Evolutionary conservation across 176 grass and related monocot species (phyloP), one percentile per base, ranked within the genome.

Genomic region (Oropetium thomaeum): DNA sequence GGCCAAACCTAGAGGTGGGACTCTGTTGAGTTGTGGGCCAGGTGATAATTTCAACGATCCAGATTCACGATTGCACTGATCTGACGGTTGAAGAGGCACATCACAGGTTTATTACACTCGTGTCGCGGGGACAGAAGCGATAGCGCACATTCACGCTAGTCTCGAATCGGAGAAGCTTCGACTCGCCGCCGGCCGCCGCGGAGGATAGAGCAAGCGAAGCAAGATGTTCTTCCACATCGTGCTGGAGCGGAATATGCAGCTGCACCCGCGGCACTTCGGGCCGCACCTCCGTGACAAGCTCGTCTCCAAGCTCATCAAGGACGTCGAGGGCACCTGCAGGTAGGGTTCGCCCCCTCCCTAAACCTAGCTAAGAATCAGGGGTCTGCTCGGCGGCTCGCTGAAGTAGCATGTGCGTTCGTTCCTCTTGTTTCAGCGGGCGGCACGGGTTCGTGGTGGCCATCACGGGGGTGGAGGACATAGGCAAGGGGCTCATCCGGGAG

Each of bases 371-470:
- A 17, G 31, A 52, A 17, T 58, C 23, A 13, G 69, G 0, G 38
- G 58, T n/a, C 3, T 7, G 29, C 1, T 15, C 37, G 12, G 15
- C 25, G 16, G 40, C 39, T n/a, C n/a, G 75, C 74, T 84, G 77
- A 74, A 22, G 45, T 9, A 1, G 5, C 17, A 11, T 16, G 6
- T 2, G 66, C 9, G 2, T 71, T 42, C 9, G 53, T 67, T 7
- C 25, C 39, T 49, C 13, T 51, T 63, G 30, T 8, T 54, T 52
- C 63, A 99, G 96, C 64, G 96, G 96, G 64, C 73, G 91, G 51
- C 96, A 99, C 55, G 96, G 96, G 47, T 99, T 99, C 76, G 91
- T 99, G 42, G 96, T 99, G 82, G 96, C 96, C 51, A 95, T 99
- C 77, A 99, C 91, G 15, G 91, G 91, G 14, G 86, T 95, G 62